Conservation (phyloP, 2,329 filamentous ascomycete species). For the Colletotrichum costaricense region DNA sequence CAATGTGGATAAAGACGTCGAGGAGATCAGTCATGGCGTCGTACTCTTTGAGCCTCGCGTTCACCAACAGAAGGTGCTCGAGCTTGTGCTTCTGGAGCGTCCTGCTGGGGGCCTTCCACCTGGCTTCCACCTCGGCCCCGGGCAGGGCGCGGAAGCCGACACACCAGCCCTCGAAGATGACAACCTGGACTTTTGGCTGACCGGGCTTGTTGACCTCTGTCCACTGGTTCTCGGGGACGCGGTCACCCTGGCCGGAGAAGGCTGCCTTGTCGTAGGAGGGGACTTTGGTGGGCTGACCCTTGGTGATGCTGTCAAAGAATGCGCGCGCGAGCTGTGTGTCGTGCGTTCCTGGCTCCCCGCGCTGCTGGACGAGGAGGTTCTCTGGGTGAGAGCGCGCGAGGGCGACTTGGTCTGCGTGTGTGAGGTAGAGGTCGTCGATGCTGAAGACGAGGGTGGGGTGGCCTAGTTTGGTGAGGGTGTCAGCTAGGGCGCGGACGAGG, state of each 20-base stretch:
- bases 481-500: conserved; percentile 75
- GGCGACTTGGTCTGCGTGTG: conserved; percentile 73
- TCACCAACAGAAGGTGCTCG: conserved; percentile 62
- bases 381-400: conserved; percentile 73
- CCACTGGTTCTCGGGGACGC: conserved; percentile 73
- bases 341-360: conserved; percentile 87
- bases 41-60: conserved; percentile 59
- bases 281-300: conserved; percentile 64
- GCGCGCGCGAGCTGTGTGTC: conserved; percentile 73
- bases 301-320: conserved; percentile 71
- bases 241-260: conserved; percentile 81
- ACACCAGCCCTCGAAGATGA: conserved; percentile 93
- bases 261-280: conserved; percentile 88
- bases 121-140: conserved; percentile 61
- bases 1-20: conserved; percentile 67
- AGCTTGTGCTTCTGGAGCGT: conserved; percentile 60
- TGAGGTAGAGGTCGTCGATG: conserved; percentile 91
- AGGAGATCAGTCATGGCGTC: conserved; percentile 61
- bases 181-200: conserved; percentile 65
- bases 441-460: conserved; percentile 79
- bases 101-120: conserved; percentile 62
- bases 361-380: conserved; percentile 82
- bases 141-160: conserved; percentile 80
- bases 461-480: conserved; percentile 66
- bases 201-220: conserved; percentile 63